These are phyloP conservation scores for Alnus rubra DNA, from an alignment of 306 rosid species.

Conservation along the genomic window DNA sequence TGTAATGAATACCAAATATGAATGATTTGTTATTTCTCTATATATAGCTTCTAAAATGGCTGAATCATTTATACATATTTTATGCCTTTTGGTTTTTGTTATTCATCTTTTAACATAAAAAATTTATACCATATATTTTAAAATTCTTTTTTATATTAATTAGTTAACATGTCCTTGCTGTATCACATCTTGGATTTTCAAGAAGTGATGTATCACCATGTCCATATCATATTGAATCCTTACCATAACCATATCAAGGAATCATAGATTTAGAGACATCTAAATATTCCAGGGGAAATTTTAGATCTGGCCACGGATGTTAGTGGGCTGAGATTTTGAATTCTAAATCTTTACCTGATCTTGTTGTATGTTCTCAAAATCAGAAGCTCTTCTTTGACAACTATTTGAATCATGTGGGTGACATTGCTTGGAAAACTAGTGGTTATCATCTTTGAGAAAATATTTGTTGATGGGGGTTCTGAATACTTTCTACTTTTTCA, in stretches of 20 bases:
- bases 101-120: background rate
- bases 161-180: background rate
- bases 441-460: slow-evolving; percentile 7
- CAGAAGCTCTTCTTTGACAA: background rate
- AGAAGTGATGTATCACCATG: background rate
- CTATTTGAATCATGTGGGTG: background rate
- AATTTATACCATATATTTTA: background rate
- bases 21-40: background rate
- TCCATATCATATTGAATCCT: background rate
- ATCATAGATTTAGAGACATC: background rate
- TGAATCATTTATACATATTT: background rate
- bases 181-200: background rate
- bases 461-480: slow-evolving; percentile 20
- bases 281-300: background rate
- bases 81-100: background rate
- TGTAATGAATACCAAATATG: background rate
- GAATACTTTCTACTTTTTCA: slow-evolving; percentile 38
- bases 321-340: background rate
- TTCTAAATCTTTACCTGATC: background rate
- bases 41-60: background rate
- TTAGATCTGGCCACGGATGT: background rate
- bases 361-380: background rate
- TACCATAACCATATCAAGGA: background rate
- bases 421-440: background rate
- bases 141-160: background rate